Evolutionary conservation across 257 asterid genomes (phyloP), one percentile per base, ranked within the genome.

Genomic region (Prunella vulgaris): DNA sequence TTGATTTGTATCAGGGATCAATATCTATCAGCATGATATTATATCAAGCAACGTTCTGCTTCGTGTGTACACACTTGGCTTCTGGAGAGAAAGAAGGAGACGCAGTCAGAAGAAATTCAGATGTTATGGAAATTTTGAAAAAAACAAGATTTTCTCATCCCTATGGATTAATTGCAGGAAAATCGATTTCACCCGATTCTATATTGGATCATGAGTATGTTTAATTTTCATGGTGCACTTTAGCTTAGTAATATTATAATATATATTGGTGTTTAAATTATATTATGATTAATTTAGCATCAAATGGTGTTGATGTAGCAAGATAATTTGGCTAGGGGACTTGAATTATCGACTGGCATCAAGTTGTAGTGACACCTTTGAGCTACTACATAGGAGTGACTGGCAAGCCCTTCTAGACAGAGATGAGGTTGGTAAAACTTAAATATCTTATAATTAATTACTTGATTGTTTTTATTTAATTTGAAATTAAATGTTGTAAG

Each of bases 251-350:
- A 15, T 48, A 48, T 35, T 17, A 44, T 4, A 42, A 12, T 42
- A 42, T 25, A 25, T 38, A 38, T 38, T 38, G 14, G 4, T 38
- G 2, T 38, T 10, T 10, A 38, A 38, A 42, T 42, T 42, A 3
- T 42, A 1, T 42, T 30, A 2, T 27, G 15, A 13, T 56, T 20
- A 57, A 30, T 17, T 33, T 49, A 5, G 0, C 35, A 33, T 69
- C 3, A 35, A 7, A 40, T 58, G 5, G 28, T 64, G 22, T 74
- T 28, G 10, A n/a, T 76, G 13, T 76, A 92, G 98, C 79, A 90
- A 85, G 73, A 76, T 93, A 57, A 80, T 93, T 59, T 93, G 97
- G 98, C 82, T 90, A 0, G 98, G 97, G 15, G 98, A 93, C 79
- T 84, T 88, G 76, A 93, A 93, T 68, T 93, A 93, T 62, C 90